Percentiles rank a stretch among this genome's conserved stretches.
Evolutionary conservation across 371 early-diverging fungal genomes (phyloP).

Genomic region (Mucor lusitanicus): DNA sequence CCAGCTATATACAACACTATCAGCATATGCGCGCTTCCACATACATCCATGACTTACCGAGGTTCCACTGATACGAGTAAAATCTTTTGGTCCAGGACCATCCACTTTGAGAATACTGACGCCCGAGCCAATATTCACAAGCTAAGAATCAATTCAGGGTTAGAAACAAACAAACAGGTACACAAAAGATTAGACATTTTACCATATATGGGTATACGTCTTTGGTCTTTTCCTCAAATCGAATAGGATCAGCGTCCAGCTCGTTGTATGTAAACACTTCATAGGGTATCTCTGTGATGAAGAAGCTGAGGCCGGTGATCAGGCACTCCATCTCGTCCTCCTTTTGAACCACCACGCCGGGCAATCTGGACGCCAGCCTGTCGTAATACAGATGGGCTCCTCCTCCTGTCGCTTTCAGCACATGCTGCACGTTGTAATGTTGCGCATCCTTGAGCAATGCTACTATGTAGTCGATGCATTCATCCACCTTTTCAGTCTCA

Average conservation of each 20-base stretch:
- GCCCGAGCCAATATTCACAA: conserved; percentile 92
- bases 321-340: conserved; percentile 90
- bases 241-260: conserved; percentile 69
- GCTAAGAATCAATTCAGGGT: conserved; percentile 31
- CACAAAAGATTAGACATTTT: conserved; percentile 2
- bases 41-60: conserved; percentile 56
- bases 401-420: conserved; percentile 82
- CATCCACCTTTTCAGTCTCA: conserved; percentile 89
- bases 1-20: conserved; percentile 60
- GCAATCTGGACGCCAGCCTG: conserved; percentile 45
- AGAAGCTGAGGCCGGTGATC: conserved; percentile 85
- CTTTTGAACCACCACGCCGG: conserved; percentile 69
- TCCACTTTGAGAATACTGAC: conserved; percentile 88
- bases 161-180: background rate
- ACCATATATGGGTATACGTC: conserved; percentile 83
- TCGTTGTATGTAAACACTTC: conserved; percentile 93
- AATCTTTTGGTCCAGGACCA: conserved; percentile 61
- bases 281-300: conserved; percentile 89
- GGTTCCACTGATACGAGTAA: conserved; percentile 89
- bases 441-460: conserved; percentile 61
- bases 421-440: conserved; percentile 29
- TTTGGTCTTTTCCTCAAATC: conserved; percentile 73
- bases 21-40: background rate
- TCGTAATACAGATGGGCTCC: conserved; percentile 76
- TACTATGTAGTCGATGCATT: conserved; percentile 83